Base-by-base conservation (phyloP, 75 land plant genomes). In the Pinus taeda region DNA sequence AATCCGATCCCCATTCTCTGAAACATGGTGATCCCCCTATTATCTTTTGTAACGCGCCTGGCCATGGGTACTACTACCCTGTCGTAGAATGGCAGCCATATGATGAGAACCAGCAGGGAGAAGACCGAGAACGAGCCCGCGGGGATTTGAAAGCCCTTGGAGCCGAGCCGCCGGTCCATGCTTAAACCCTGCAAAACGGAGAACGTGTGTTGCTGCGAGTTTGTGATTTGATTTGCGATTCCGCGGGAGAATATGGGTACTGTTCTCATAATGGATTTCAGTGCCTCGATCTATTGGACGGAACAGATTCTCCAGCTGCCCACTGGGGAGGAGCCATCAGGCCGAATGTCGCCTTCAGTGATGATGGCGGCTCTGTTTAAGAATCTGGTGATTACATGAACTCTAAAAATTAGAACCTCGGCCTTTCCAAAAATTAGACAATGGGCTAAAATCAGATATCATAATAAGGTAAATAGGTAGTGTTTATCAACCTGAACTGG, bases 1-100 rank as follows among this genome's bases (percentile, higher is more conserved):
- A 76, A 62, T 11, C 81, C 81, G 21, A 79, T 80, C 6, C 80
- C 80, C 39, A 80, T 60, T 53, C 81, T 76, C 67, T 80, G 81
- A 13, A 80, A 60, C 8, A 21, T 30, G 9, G 79, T 76, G 15
- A 76, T 80, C 12, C 80, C 81, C 3, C 70, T 8, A 18, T 36
- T 30, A 5, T 62, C 29, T 17, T 42, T 33, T n/a, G 81, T 79
- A 9, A 57, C 1, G 7, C 61, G 59, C 17, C 86, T 45, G 65
- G 55, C 6, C 17, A 18, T 15, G 3, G 80, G 81, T 2, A 79
- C 67, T 1, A 59, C 15, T n/a, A 76, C 33, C 5, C 64, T 13
- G 30, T 80, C 81, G 67, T 80, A 80, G 55, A 80, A 22, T 9
- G 81, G 81, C 45, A 79, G 49, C 59, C 56, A 75, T 6, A 33